Percentiles rank a stretch among this genome's conserved stretches.
Conservation (phyloP, 768 basidiomycete species). For the Sarcodon aspratus region DNA sequence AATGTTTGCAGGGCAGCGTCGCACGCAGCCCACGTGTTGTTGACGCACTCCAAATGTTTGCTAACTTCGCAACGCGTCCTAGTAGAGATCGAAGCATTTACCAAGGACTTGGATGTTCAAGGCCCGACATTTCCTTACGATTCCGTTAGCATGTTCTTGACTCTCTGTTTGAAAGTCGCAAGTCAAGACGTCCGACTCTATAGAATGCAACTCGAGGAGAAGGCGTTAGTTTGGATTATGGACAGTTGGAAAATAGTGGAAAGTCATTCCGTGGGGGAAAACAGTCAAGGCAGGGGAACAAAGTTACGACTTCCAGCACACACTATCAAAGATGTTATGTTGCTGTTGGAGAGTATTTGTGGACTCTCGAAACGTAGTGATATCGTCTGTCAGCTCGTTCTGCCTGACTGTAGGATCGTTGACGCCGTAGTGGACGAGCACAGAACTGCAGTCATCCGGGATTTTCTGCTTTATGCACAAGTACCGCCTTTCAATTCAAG, state of each 20-base stretch:
- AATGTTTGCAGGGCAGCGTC: slow-evolving; percentile 71
- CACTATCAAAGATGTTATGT: slow-evolving; percentile 48
- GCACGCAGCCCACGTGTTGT: slow-evolving; percentile 49
- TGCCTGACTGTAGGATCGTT: slow-evolving; percentile 64
- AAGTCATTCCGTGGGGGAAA: slow-evolving; percentile 18
- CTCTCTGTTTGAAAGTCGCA: slow-evolving; percentile 55
- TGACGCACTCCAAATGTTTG: slow-evolving; percentile 28
- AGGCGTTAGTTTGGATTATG: slow-evolving; percentile 71
- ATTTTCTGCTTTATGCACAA: slow-evolving; percentile 57
- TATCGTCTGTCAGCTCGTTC: slow-evolving; percentile 33
- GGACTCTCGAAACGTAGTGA: slow-evolving; percentile 35
- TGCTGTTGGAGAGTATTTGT: slow-evolving; percentile 55
- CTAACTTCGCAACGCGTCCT: slow-evolving; percentile 49
- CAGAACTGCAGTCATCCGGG: slow-evolving; percentile 46
- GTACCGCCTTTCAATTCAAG: slow-evolving; percentile 27
- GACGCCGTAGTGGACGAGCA: slow-evolving; percentile 48
- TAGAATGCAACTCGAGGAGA: slow-evolving; percentile 79
- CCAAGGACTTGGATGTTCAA: slow-evolving; percentile 81
- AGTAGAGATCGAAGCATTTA: slow-evolving; percentile 65
- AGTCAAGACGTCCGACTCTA: slow-evolving; percentile 77
- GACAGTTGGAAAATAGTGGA: slow-evolving; percentile 54
- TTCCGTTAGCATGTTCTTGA: slow-evolving; percentile 78
- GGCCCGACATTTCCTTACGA: slow-evolving; percentile 83
- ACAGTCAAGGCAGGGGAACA: slow-evolving; percentile 20
- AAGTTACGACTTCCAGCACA: slow-evolving; percentile 37